Evolutionary conservation across 148 eudicot genomes (phyloP).

Genomic region (Camellia lanceoleosa): DNA sequence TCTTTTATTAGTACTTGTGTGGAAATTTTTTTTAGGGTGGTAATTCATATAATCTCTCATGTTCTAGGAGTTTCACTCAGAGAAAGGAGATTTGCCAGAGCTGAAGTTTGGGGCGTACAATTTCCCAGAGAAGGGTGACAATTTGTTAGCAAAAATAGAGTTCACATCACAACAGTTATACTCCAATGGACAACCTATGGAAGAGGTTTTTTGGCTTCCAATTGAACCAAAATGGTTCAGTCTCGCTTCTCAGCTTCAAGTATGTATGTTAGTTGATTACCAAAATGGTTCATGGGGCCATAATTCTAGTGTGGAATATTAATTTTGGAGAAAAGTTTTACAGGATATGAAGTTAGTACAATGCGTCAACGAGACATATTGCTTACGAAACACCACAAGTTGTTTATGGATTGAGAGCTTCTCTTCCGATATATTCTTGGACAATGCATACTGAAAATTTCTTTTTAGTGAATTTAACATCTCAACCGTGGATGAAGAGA

Average conservation of each 20-base stretch:
- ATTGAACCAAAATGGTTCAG: slow-evolving; percentile 45
- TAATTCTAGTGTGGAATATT: too few species aligned
- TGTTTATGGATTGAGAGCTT: slow-evolving; percentile 41
- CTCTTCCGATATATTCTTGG: slow-evolving; percentile 45
- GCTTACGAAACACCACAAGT: slow-evolving; percentile 41
- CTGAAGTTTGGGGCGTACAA: slow-evolving; percentile 40
- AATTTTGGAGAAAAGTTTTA: background rate
- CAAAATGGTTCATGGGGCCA: too few species aligned
- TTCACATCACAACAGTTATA: slow-evolving; percentile 38
- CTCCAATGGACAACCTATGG: slow-evolving; percentile 34
- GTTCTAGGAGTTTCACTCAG: slow-evolving; percentile 32
- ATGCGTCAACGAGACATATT: slow-evolving; percentile 43
- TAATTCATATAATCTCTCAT: too few species aligned
- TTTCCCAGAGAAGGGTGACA: slow-evolving; percentile 41
- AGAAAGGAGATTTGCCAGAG: slow-evolving; percentile 18
- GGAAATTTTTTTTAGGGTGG: too few species aligned
- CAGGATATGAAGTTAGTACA: slow-evolving; percentile 41
- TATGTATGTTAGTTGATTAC: background rate
- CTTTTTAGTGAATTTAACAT: slow-evolving; percentile 40
- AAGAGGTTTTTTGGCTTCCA: slow-evolving; percentile 53
- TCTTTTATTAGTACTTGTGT: too few species aligned
- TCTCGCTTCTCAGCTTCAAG: slow-evolving; percentile 46
- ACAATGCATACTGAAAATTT: slow-evolving; percentile 48
- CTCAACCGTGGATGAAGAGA: slow-evolving; percentile 61
- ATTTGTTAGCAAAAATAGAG: slow-evolving; percentile 39